Percentiles rank a stretch among this genome's conserved stretches.
Evolutionary conservation across 108 stramenopile genomes (phyloP).

Genomic region (Cylindrotheca closterium): DNA sequence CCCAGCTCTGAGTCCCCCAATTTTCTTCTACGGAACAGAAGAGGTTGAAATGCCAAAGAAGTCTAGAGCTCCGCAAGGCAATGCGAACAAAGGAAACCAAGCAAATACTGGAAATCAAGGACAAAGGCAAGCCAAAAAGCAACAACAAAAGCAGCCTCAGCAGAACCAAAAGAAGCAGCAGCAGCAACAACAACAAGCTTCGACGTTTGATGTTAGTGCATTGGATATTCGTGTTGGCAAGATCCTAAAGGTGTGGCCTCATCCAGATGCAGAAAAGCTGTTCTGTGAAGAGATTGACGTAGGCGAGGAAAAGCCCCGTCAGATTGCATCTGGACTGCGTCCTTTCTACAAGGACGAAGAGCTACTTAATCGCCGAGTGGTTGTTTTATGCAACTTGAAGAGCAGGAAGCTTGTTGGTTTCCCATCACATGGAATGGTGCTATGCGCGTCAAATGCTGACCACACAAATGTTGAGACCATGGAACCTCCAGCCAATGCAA

Average conservation of each 20-base stretch:
- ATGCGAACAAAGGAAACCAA: conserved; percentile 6
- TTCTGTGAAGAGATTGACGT: conserved; percentile 97
- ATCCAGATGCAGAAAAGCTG: conserved; percentile 94
- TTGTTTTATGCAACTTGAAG: conserved; percentile 97
- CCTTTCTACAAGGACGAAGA: conserved; percentile 87
- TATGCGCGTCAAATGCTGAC: conserved; percentile 86
- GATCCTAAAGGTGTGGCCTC: conserved; percentile 92
- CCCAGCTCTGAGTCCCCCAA: conserved; percentile 23
- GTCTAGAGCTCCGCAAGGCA: conserved; percentile 6
- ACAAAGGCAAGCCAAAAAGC: conserved; percentile 18
- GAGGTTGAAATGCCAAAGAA: conserved; percentile 37
- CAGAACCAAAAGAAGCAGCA: conserved; percentile 10
- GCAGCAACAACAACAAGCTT: conserved; percentile 14
- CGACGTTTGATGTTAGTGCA: conserved; percentile 56
- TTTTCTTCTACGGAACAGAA: conserved; percentile 74
- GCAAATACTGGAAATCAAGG: conserved; percentile 11
- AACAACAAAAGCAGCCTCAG: conserved; percentile 15
- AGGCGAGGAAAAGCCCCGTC: conserved; percentile 84
- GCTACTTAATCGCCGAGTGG: conserved; percentile 74
- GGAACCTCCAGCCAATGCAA: conserved; percentile 73
- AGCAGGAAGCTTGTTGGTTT: conserved; percentile 85
- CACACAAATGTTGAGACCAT: conserved; percentile 79
- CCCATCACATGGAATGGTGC: conserved; percentile 90
- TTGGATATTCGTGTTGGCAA: conserved; percentile 93
- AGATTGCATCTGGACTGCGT: conserved; percentile 93